Evolutionary conservation across 1,284 basidiomycete genomes (phyloP), one percentile per base, ranked within the genome.

Genomic region (Sporisorium reilianum): DNA sequence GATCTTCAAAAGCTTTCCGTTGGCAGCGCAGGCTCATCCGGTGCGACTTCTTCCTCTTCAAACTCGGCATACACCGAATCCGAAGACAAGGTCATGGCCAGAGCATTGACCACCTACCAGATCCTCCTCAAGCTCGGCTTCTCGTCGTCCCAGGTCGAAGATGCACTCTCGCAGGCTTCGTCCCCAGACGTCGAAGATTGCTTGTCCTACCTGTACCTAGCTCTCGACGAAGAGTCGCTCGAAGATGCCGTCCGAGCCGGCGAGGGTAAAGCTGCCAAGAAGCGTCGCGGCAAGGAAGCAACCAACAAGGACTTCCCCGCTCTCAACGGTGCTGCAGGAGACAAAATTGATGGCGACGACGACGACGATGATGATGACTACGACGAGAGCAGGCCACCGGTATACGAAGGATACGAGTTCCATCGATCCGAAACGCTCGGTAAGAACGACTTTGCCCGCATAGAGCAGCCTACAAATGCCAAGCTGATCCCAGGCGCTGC

Each of bases 41-140:
- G 20, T 26, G 32, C 41, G n/a, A 41, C 51, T 23, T 58, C 67
- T 1, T 49, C 59, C 9, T 61, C 67, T 9, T 44, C 61, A 1
- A 51, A 57, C 5, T 59, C 63, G 1, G 74, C 59, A 11, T 76
- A 56, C 44, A 34, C 68, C 1, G 74, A 75, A 12, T 46, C 78
- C 0, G 74, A 79, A 26, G 55, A 80, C 16, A 96, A 93, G 83
- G 86, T 88, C 3, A 86, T 94, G 3, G 85, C 89, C 9, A 89
- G 90, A 57, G 87, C 96, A 9, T 93, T 90, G 22, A 88, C 93
- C 36, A 91, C 92, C 0, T 95, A 93, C 80, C 92, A 93, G 28
- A 89, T 93, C 20, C 87, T 99, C n/a, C 88, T 91, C 64, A 89
- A 91, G 55, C 87, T 96, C n/a, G 94, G 93, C 0, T 95, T 95